Conservation (phyloP, 345 rosid species). For the Hibiscus mutabilis region DNA sequence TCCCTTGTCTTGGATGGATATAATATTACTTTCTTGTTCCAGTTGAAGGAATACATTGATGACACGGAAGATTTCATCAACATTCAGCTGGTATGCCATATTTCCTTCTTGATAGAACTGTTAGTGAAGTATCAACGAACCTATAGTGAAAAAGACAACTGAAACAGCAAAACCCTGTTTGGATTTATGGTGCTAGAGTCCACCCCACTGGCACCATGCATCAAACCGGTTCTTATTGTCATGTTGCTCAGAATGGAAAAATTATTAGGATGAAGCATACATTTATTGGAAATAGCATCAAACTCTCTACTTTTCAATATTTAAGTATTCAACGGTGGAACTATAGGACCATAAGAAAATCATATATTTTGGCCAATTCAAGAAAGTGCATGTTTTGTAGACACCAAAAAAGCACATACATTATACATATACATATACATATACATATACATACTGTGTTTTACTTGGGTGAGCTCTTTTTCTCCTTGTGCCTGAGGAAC, state of each 20-base stretch:
- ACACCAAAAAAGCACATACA: too few species aligned
- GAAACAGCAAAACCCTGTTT: not conserved
- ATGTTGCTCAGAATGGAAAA: not conserved
- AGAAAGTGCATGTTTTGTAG: too few species aligned
- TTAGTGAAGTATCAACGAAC: not conserved
- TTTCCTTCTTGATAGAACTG: constrained; percentile 1
- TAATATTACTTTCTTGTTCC: constrained; percentile 21
- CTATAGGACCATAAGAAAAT: too few species aligned
- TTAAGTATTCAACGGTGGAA: too few species aligned
- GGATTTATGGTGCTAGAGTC: not conserved
- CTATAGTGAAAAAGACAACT: not conserved
- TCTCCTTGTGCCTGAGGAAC: too few species aligned
- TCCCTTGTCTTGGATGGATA: not conserved
- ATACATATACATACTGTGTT: too few species aligned
- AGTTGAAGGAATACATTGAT: constrained; percentile 97
- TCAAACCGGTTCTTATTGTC: not conserved
- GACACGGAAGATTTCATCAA: constrained; percentile 96
- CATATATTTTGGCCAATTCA: too few species aligned
- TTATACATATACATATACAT: too few species aligned
- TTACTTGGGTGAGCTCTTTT: too few species aligned
- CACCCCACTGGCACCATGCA: not conserved
- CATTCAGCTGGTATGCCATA: constrained; percentile 67
- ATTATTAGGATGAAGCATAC: not conserved
- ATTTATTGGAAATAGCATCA: not conserved
- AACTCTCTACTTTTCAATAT: not conserved